phyloP scores from a whole-genome alignment of 2,329 filamentous ascomycete genomes.

The Xylaria sp. region DNA sequence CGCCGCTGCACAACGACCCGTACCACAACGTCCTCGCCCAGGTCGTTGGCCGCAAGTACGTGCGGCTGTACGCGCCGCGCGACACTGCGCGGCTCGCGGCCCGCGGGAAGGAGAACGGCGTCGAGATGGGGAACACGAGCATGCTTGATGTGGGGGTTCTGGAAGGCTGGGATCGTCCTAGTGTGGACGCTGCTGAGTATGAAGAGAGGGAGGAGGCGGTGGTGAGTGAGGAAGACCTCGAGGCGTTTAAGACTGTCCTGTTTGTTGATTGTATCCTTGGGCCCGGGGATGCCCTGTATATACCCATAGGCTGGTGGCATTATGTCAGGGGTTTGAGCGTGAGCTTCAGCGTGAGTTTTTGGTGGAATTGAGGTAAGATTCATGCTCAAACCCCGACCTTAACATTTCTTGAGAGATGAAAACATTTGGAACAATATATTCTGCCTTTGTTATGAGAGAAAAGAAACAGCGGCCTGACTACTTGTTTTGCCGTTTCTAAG shows the following conservation, averaged over 20 bases:
- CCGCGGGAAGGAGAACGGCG: conserved; percentile 66
- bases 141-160: conserved; percentile 74
- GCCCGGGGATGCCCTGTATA: conserved; percentile 84
- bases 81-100: conserved; percentile 66
- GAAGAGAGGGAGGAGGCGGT: not conserved
- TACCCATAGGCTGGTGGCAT: conserved; percentile 98
- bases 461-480: too few species aligned
- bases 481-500: too few species aligned
- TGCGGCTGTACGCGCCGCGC: conserved; percentile 80
- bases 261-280: conserved; percentile 80
- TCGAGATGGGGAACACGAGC: conserved; percentile 95
- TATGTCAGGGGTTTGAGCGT: conserved; percentile 85
- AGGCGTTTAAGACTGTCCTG: conserved; percentile 60
- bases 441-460: too few species aligned
- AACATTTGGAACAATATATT: too few species aligned
- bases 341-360: conserved; percentile 96
- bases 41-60: conserved; percentile 87
- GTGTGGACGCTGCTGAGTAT: not conserved
- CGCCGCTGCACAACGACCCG: conserved; percentile 89
- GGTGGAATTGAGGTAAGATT: conserved; percentile 82
- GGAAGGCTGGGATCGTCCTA: conserved; percentile 62
- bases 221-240: conserved; percentile 44
- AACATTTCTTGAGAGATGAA: too few species aligned
- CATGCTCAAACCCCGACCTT: too few species aligned
- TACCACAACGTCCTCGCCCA: conserved; percentile 93